Base-by-base conservation (phyloP, 768 basidiomycete genomes). In the Strobilomyces dryophilus region DNA sequence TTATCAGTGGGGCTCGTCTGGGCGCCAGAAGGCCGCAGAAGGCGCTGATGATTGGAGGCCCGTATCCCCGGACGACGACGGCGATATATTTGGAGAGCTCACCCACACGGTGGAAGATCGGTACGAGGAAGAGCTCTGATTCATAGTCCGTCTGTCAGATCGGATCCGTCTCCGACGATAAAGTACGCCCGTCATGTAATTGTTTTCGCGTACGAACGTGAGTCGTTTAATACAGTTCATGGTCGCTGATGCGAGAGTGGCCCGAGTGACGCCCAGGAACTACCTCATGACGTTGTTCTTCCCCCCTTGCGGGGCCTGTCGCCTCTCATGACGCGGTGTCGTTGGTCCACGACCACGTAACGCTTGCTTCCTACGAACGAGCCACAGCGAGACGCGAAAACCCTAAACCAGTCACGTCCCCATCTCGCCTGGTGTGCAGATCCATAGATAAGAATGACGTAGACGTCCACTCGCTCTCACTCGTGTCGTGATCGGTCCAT, bases 1-100 rank as follows among this genome's bases (percentile, higher is more conserved):
- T 45, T 49, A 51, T 56, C 55, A 36, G 18, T 44, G 47, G 48
- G 32, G 47, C 21, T 37, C 24, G 24, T 24, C 24, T 24, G 58
- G 34, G 46, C 31, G 51, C 47, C 49, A 53, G 46, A 52, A 27
- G 18, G 18, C 39, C 31, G 46, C 47, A 20, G 68, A 64, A 18
- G 67, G 47, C 29, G 69, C 69, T 52, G 73, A 76, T 49, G 74
- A 74, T 54, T 81, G 81, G 81, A 66, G 78, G 52, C 67, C 71
- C 21, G 47, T 66, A 52, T 73, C 71, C 40, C 71, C 74, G 29
- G 52, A 43, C 18, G 51, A 52, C 15, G 52, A 41, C 1, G 52
- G 45, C 24, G 34, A 45, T 29, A 52, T 49, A 46, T 62, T 60
- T 54, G 60, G 58, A 46, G 53, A 39, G 27, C 51, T 54, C 41